Conservation (phyloP, 179 eudicot species). For the Nepenthes alata region DNA sequence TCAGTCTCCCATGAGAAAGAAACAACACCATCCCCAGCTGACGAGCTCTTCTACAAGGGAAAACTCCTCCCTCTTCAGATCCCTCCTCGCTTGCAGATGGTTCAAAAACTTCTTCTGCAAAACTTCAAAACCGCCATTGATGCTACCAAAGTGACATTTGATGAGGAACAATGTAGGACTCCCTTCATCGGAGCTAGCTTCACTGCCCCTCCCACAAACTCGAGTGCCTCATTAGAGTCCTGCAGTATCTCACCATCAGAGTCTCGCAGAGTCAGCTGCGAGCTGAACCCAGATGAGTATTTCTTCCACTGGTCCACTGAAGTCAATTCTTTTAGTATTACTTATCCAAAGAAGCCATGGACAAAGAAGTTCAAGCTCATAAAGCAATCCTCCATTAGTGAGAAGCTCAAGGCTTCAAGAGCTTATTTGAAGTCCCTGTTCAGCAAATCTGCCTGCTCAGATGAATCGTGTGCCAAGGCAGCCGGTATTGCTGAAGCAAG, state of each 20-base stretch:
- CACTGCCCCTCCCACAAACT: slow-evolving; percentile 7
- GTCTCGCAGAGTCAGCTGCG: slow-evolving; percentile 50
- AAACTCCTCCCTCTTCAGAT: slow-evolving; percentile 67
- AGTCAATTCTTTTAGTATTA: slow-evolving; percentile 16
- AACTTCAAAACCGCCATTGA: not conserved
- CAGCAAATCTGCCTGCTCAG: slow-evolving; percentile 22
- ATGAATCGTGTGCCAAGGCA: slow-evolving; percentile 19
- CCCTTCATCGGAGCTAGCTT: slow-evolving; percentile 5
- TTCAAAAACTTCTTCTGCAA: slow-evolving; percentile 34
- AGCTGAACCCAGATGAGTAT: slow-evolving; percentile 48
- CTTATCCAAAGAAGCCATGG: slow-evolving; percentile 30
- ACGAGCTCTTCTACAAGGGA: slow-evolving; percentile 81
- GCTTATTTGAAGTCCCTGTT: slow-evolving; percentile 16
- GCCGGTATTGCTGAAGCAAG: slow-evolving; percentile 10
- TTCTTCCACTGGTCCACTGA: slow-evolving; percentile 57
- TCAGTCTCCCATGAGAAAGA: slow-evolving; percentile 6
- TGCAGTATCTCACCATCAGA: slow-evolving; percentile 53
- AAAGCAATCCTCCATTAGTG: slow-evolving; percentile 23
- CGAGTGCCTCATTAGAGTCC: slow-evolving; percentile 37
- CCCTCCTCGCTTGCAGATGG: slow-evolving; percentile 60
- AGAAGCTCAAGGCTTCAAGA: slow-evolving; percentile 35
- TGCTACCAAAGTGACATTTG: not conserved
- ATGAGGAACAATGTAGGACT: slow-evolving; percentile 6
- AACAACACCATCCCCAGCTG: slow-evolving; percentile 52
- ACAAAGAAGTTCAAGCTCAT: slow-evolving; percentile 44